Conservation (phyloP, 345 rosid species). For the Arabidopsis thaliana region DNA sequence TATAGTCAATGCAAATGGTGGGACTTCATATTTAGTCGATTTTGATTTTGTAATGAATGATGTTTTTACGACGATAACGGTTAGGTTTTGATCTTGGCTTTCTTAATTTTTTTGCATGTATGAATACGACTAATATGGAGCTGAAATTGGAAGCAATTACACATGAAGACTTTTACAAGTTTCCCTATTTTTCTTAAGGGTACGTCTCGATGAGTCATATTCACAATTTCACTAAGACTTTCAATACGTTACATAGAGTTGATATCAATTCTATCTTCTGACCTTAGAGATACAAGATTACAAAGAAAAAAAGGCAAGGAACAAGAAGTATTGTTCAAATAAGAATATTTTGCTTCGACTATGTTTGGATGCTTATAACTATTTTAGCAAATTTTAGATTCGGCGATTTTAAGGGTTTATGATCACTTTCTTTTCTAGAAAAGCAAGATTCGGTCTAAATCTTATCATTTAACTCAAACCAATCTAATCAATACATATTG, state of each 20-base stretch:
- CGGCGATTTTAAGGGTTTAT: no score
- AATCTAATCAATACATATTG: background rate
- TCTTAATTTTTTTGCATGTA: background rate
- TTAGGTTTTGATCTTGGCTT: background rate
- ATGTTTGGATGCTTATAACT: background rate
- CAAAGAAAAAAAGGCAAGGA: background rate
- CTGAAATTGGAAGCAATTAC: background rate
- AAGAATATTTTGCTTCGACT: no score
- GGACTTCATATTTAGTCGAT: slow-evolving; percentile 5
- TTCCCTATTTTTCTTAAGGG: background rate
- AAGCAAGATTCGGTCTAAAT: background rate
- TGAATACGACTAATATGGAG: background rate
- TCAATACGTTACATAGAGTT: background rate
- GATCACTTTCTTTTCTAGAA: no score
- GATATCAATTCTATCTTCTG: background rate
- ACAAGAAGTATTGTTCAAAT: no score
- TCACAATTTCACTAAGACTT: background rate
- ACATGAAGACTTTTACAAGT: background rate
- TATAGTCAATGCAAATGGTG: background rate
- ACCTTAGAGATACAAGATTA: background rate
- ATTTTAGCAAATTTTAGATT: background rate
- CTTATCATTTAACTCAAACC: background rate
- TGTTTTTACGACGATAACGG: background rate
- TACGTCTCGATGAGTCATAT: background rate
- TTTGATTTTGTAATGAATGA: slow-evolving; percentile 12